Evolutionary conservation across 129 eudicot species (phyloP).

Genomic region (Arctium lappa): DNA sequence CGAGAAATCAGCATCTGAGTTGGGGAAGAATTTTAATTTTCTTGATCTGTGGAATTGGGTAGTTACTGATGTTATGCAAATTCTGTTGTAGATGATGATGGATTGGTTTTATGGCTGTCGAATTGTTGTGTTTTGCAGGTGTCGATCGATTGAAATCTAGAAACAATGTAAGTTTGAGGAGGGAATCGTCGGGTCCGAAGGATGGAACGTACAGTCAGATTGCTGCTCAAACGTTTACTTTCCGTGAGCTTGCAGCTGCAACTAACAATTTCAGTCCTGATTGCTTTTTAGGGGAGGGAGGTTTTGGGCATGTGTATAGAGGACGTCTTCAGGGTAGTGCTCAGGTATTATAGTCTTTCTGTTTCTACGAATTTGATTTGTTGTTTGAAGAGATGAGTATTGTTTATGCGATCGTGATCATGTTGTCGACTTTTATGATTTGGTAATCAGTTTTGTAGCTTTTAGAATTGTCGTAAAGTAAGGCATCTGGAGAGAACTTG

Average conservation of each 20-base stretch:
- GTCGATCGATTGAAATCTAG: conserved; percentile 68
- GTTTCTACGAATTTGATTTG: neutral
- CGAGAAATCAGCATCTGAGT: neutral
- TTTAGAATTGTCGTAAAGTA: no score
- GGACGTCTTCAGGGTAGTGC: conserved; percentile 68
- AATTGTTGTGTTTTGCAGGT: conserved; percentile 49
- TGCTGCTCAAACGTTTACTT: conserved; percentile 90
- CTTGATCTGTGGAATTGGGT: conserved; percentile 12
- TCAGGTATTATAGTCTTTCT: conserved; percentile 46
- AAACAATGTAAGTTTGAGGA: conserved; percentile 55
- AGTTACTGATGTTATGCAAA: conserved; percentile 1
- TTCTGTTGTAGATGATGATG: neutral
- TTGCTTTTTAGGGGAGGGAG: conserved; percentile 91
- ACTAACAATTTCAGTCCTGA: conserved; percentile 85
- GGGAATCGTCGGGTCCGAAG: conserved; percentile 53
- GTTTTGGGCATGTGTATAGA: conserved; percentile 91
- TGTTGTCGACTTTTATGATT: neutral
- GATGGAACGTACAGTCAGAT: conserved; percentile 69
- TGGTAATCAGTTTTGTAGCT: no score
- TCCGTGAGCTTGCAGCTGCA: conserved; percentile 90
- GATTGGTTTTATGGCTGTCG: neutral
- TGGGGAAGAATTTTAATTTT: neutral
- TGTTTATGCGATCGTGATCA: neutral
- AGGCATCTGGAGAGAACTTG: no score
- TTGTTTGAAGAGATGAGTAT: neutral